phyloP scores from a whole-genome alignment of 2,329 filamentous ascomycete genomes.

The Podosphaera fusca region DNA sequence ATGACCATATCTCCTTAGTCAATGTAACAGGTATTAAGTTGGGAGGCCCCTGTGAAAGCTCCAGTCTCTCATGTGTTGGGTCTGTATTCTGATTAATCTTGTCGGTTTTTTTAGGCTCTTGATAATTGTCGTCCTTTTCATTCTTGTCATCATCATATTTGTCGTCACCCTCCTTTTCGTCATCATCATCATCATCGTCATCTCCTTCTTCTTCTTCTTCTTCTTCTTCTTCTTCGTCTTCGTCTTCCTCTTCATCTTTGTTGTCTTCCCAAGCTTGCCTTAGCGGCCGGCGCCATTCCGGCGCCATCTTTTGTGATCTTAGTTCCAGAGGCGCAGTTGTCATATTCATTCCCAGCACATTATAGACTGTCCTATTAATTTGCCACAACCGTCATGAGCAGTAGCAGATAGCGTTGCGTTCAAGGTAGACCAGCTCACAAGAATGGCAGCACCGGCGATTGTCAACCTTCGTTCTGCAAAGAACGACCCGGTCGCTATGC shows the following conservation, averaged over 20 bases:
- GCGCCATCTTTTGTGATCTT: not conserved
- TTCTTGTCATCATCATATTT: slow-evolving; percentile 1
- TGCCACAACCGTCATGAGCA: not conserved
- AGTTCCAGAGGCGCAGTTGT: not conserved
- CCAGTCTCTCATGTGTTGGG: not conserved
- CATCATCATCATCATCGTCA: not conserved
- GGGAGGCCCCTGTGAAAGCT: not conserved
- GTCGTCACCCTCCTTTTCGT: not conserved
- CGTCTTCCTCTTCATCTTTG: slow-evolving; percentile 1
- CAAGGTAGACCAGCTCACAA: not conserved
- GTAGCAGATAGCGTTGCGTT: not conserved
- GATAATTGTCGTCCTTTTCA: not conserved
- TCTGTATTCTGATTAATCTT: not conserved
- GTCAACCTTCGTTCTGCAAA: not conserved
- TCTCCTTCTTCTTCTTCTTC: slow-evolving; percentile 2
- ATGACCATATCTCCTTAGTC: not conserved
- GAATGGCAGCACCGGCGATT: not conserved
- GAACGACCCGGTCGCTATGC: not conserved
- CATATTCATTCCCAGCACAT: not conserved
- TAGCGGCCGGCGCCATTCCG: not conserved
- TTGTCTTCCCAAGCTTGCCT: not conserved
- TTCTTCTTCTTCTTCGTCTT: slow-evolving; percentile 1
- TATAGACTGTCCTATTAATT: not conserved
- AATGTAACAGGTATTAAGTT: not conserved
- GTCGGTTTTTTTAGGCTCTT: not conserved